These are phyloP conservation scores for Edaphochlamys debaryana DNA, from an alignment of 139 green algal genomes.

Conservation along the genomic window DNA sequence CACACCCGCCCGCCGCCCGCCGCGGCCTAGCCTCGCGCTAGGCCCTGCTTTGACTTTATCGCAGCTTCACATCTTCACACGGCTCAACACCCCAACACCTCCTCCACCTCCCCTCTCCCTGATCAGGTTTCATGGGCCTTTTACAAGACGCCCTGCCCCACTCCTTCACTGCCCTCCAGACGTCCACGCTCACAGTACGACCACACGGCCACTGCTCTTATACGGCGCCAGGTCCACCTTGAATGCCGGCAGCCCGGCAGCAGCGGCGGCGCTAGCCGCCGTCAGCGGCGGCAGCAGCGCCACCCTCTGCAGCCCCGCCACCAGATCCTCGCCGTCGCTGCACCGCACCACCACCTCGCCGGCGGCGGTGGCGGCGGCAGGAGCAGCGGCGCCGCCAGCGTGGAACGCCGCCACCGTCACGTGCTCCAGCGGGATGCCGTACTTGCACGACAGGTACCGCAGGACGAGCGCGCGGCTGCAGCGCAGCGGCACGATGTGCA, in stretches of 20 bases:
- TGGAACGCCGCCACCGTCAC: slow-evolving; percentile 58
- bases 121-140: too few relatives aligned
- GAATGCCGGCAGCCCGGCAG: neutral
- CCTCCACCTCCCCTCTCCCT: too few relatives aligned
- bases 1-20: too few relatives aligned
- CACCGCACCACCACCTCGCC: neutral
- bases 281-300: slow-evolving; percentile 38
- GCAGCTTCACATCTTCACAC: too few relatives aligned
- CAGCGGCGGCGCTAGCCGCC: neutral
- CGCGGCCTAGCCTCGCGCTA: too few relatives aligned
- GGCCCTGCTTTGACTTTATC: too few relatives aligned
- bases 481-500: slow-evolving; percentile 89
- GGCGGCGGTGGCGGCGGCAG: neutral
- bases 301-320: slow-evolving; percentile 65
- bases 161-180: too few relatives aligned
- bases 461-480: slow-evolving; percentile 79
- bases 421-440: slow-evolving; percentile 49
- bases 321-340: slow-evolving; percentile 65
- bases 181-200: slow-evolving; percentile 15
- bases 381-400: neutral
- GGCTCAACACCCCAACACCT: too few relatives aligned
- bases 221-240: slow-evolving; percentile 21
- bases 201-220: neutral
- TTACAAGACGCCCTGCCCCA: too few relatives aligned
- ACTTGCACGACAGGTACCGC: slow-evolving; percentile 72